Base-by-base conservation (phyloP, 148 eudicot genomes). In the Diospyros kaki region DNA sequence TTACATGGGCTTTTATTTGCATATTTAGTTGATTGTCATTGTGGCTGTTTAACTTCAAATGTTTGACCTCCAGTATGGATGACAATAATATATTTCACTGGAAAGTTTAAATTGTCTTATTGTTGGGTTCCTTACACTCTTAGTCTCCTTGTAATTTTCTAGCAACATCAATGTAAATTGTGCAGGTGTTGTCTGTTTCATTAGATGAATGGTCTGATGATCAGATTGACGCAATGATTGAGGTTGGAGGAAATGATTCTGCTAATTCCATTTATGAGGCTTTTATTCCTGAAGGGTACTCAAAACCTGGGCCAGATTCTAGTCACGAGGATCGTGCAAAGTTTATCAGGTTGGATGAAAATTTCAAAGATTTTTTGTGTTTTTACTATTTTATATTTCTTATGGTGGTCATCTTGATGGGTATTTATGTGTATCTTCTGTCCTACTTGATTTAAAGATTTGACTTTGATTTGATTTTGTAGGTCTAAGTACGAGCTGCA, bases 201-300 rank as follows among this genome's bases (percentile, higher is more conserved):
- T 89, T 95, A 81, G 98, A 95, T 87, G 94, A 90, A 71, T 95
- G 98, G 98, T 84, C 88, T 59, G 96, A 90, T 77, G 96, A 89
- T 78, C 92, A 95, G 77, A 73, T 95, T 75, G 98, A 92, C 74
- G 79, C 97, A 18, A 89, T 95, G 96, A 45, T 90, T 70, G 98
- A 95, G 83, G 96, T 95, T 59, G 98, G 98, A 70, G 98, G 98
- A 81, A 95, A 95, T 81, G 91, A 88, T 74, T 84, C 97, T 54
- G 98, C 97, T 58, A 95, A 95, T 83, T 86, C 98, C 58, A 95
- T 92, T 51, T 95, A 95, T 72, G 98, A 95, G 84, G 96, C 98
- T 69, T 92, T 81, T 72, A 85, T 95, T 83, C 96, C 98, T 40
- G 84, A 84, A 81, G 97, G 97, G 51, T 77, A 78, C 64, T 63